Evolutionary conservation across 176 grass and related monocot genomes (phyloP).

Genomic region (Carex myosuroides): DNA sequence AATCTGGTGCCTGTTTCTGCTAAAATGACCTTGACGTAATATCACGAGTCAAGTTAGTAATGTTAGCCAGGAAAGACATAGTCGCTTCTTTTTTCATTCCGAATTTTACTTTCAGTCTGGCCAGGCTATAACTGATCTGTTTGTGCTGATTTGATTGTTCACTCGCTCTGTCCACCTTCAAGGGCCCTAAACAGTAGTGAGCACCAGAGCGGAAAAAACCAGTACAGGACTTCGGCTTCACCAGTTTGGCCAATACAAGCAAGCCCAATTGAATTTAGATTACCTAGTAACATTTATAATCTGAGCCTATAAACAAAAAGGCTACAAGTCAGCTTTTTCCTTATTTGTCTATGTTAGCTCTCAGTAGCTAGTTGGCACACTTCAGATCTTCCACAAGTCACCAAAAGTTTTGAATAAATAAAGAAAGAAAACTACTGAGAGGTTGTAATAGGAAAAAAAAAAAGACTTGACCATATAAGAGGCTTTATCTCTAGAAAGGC

Average conservation of each 20-base stretch:
- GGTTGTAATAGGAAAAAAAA: not conserved
- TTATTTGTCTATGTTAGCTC: not conserved
- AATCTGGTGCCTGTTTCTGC: not conserved
- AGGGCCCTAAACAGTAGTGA: not conserved
- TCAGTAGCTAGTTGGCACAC: not conserved
- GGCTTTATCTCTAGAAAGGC: not conserved
- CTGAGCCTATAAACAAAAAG: not conserved
- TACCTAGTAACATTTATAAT: not conserved
- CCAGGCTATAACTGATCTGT: not conserved
- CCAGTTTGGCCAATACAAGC: not conserved
- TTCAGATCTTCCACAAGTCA: not conserved
- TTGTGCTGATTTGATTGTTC: not conserved
- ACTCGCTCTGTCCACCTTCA: not conserved
- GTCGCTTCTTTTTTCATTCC: not conserved
- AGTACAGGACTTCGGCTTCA: not conserved
- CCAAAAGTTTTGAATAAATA: not conserved
- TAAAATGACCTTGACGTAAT: not conserved
- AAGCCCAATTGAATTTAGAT: not conserved
- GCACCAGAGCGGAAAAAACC: not conserved
- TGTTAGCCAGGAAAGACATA: not conserved
- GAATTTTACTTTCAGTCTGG: not conserved
- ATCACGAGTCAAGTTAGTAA: not conserved
- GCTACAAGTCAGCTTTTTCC: not conserved
- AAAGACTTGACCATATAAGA: not conserved
- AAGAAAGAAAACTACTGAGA: not conserved